These are phyloP conservation scores for Stephanocyclus meneghinianus DNA, from an alignment of 352 stramenopile genomes.

Conservation along the genomic window DNA sequence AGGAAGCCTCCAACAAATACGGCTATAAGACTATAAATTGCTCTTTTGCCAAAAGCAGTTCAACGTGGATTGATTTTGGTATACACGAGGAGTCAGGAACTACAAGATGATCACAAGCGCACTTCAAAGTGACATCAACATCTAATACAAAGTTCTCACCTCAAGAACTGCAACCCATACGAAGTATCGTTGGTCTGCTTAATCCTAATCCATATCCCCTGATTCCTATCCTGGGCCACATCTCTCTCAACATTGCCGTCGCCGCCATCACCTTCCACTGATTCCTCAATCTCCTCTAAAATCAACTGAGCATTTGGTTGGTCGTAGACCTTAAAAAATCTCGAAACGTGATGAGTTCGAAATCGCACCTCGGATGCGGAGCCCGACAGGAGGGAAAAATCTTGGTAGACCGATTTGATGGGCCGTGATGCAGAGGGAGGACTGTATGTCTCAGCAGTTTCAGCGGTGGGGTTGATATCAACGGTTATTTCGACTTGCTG, in stretches of 20 bases:
- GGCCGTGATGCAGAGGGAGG: background rate
- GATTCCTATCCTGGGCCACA: background rate
- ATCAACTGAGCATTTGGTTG: conserved; percentile 39
- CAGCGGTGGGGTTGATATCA: background rate
- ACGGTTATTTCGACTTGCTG: conserved; percentile 1
- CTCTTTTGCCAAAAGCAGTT: background rate
- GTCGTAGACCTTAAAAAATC: conserved; percentile 38
- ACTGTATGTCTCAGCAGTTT: no score
- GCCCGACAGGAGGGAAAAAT: conserved; percentile 26
- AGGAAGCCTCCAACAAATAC: conserved; percentile 16
- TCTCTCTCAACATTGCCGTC: background rate
- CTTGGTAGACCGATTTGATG: conserved; percentile 23
- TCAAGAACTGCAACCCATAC: conserved; percentile 17
- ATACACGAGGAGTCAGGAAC: no score
- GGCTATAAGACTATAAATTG: conserved; percentile 15
- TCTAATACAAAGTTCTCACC: background rate
- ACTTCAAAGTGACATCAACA: background rate
- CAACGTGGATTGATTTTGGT: no score
- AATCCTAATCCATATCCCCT: conserved; percentile 1
- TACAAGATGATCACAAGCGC: no score
- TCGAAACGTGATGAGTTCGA: conserved; percentile 1
- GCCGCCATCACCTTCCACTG: conserved; percentile 3
- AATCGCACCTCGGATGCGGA: conserved; percentile 29
- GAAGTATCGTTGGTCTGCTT: conserved; percentile 12
- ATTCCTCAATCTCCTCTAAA: conserved; percentile 26